phyloP scores from a whole-genome alignment of 768 basidiomycete species.

The Mycena polygramma region DNA sequence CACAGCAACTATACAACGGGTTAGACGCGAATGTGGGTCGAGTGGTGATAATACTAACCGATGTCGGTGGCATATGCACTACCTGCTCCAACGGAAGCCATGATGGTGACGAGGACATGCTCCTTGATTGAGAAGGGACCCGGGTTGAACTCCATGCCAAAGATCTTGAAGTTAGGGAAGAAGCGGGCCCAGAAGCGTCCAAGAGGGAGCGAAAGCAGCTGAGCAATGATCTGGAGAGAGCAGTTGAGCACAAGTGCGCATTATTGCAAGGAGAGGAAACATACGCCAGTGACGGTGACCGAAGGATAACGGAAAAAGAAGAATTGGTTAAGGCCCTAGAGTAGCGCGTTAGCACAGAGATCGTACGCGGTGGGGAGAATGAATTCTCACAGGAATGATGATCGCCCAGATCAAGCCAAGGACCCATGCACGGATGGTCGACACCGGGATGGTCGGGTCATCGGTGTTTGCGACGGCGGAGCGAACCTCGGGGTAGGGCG shows the following conservation, averaged over 20 bases:
- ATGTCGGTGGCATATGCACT: conserved; percentile 82
- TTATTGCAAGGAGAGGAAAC: conserved; percentile 1
- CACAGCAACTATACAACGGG: conserved; percentile 55
- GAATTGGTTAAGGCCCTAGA: conserved; percentile 63
- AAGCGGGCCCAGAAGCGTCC: conserved; percentile 68
- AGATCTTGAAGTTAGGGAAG: conserved; percentile 67
- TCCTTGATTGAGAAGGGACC: conserved; percentile 86
- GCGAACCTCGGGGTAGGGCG: conserved; percentile 69
- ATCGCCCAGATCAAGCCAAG: conserved; percentile 69
- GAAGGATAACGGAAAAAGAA: conserved; percentile 70
- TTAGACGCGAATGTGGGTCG: not conserved
- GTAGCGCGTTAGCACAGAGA: not conserved
- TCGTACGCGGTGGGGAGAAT: too few species aligned
- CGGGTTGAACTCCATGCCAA: conserved; percentile 76
- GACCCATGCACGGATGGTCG: conserved; percentile 65
- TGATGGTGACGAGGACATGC: conserved; percentile 71
- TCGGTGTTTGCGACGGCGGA: conserved; percentile 70
- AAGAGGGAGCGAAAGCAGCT: conserved; percentile 78
- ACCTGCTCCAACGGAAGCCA: conserved; percentile 72
- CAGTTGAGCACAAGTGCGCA: not conserved
- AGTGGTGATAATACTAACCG: conserved; percentile 39
- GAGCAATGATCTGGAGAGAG: conserved; percentile 67
- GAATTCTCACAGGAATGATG: conserved; percentile 48
- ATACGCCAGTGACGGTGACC: conserved; percentile 56
- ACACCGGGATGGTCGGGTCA: conserved; percentile 60